phyloP scores from a whole-genome alignment of 2,329 filamentous ascomycete species.

The Pseudogymnoascus sp. region DNA sequence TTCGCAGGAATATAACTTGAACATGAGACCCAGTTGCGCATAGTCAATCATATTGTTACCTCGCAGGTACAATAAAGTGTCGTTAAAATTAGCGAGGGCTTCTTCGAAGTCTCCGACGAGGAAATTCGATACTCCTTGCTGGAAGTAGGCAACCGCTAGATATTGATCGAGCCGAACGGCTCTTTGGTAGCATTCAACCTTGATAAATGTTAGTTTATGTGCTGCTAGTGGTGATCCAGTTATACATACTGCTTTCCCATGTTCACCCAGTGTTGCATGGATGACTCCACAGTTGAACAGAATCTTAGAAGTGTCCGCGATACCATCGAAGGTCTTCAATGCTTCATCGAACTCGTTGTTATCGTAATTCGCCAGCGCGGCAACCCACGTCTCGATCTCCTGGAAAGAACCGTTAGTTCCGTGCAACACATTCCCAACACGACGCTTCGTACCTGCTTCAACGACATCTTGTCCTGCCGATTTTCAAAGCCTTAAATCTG shows the following conservation, averaged over 20 bases:
- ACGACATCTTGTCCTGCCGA: background rate
- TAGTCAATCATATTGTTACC: conserved; percentile 98
- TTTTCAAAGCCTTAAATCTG: background rate
- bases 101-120: conserved; percentile 95
- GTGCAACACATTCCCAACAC: background rate
- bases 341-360: conserved; percentile 95
- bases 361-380: conserved; percentile 85
- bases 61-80: conserved; percentile 86
- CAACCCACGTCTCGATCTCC: conserved; percentile 99
- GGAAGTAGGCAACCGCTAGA: conserved; percentile 94
- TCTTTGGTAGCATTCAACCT: conserved; percentile 94
- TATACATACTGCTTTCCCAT: conserved; percentile 78
- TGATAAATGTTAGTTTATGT: conserved; percentile 20
- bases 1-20: conserved; percentile 95
- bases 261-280: conserved; percentile 90
- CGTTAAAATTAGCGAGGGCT: conserved; percentile 96
- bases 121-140: conserved; percentile 97
- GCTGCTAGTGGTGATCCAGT: background rate
- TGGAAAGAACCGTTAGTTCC: conserved; percentile 16
- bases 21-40: conserved; percentile 87
- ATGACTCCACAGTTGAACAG: conserved; percentile 98
- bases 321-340: conserved; percentile 72
- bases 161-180: conserved; percentile 89
- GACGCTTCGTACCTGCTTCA: background rate
- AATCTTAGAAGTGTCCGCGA: conserved; percentile 95